Conservation (phyloP, 768 basidiomycete genomes). For the Tricholoma matsutake region DNA sequence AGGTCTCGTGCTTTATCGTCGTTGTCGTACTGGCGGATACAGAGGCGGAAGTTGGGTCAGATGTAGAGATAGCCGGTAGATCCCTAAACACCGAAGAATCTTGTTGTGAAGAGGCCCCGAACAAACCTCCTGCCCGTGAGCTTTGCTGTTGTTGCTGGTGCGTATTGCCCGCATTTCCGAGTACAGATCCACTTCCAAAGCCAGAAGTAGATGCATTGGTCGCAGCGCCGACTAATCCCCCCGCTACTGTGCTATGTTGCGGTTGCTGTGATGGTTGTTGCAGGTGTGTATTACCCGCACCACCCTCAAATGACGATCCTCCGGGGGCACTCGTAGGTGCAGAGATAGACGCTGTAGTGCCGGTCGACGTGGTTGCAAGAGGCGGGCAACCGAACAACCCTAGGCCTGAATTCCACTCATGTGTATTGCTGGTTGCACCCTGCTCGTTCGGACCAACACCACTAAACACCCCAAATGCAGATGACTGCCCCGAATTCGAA, state of each 20-base stretch:
- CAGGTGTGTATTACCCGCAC: too few relatives aligned
- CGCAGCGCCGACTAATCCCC: not conserved
- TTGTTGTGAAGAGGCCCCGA: not conserved
- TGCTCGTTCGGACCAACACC: not conserved
- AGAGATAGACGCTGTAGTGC: too few relatives aligned
- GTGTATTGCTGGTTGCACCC: not conserved
- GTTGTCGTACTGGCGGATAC: not conserved
- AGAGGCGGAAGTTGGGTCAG: too few relatives aligned
- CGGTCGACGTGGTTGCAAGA: too few relatives aligned
- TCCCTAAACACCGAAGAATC: not conserved
- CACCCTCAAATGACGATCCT: too few relatives aligned
- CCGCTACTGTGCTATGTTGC: not conserved
- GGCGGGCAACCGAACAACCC: too few relatives aligned
- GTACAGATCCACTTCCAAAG: not conserved
- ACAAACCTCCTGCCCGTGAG: not conserved
- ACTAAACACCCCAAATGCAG: not conserved
- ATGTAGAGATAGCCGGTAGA: slow-evolving; percentile 10
- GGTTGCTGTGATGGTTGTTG: not conserved
- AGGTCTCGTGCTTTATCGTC: slow-evolving; percentile 33
- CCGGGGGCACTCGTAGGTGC: too few relatives aligned
- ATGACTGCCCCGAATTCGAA: not conserved
- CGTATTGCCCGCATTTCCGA: not conserved
- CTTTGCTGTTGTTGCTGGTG: not conserved
- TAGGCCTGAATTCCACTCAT: too few relatives aligned
- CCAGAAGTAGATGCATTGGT: not conserved